Evolutionary conservation across 306 rosid genomes (phyloP).

Genomic region (Psophocarpus tetragonolobus): DNA sequence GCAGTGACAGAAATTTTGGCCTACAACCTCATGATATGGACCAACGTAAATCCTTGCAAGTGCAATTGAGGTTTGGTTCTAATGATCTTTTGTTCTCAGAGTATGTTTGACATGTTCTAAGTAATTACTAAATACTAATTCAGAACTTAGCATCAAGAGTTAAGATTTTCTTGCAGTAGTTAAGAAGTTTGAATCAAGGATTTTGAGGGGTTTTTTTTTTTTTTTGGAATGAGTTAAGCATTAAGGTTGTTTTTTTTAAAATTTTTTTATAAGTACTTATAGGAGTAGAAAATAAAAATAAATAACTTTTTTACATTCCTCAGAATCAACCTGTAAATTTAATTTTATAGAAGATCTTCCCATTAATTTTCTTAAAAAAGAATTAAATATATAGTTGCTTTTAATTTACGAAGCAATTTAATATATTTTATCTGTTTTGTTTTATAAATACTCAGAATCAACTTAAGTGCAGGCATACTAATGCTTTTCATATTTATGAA

Average conservation of each 20-base stretch:
- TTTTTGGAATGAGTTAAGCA: background rate
- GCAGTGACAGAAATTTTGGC: background rate
- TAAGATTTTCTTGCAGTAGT: background rate
- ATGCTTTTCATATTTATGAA: no score
- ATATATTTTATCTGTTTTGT: no score
- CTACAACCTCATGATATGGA: background rate
- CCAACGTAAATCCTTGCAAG: background rate
- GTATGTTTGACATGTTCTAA: constrained; percentile 5
- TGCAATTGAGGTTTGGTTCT: background rate
- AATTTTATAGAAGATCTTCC: no score
- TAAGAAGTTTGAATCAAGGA: background rate
- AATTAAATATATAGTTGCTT: no score
- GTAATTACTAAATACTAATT: background rate
- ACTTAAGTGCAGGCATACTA: background rate
- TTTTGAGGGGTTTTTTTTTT: no score
- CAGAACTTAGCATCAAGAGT: background rate
- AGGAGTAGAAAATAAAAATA: no score
- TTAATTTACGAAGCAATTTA: no score
- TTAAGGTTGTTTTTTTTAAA: no score
- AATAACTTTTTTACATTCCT: no score
- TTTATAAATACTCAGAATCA: no score
- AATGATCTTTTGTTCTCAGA: background rate
- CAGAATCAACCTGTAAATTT: no score
- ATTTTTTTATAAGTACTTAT: background rate
- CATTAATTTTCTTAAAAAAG: no score